Evolutionary conservation across 2,329 filamentous ascomycete genomes (phyloP), one percentile per base, ranked within the genome.

Genomic region (Didymella pomorum): DNA sequence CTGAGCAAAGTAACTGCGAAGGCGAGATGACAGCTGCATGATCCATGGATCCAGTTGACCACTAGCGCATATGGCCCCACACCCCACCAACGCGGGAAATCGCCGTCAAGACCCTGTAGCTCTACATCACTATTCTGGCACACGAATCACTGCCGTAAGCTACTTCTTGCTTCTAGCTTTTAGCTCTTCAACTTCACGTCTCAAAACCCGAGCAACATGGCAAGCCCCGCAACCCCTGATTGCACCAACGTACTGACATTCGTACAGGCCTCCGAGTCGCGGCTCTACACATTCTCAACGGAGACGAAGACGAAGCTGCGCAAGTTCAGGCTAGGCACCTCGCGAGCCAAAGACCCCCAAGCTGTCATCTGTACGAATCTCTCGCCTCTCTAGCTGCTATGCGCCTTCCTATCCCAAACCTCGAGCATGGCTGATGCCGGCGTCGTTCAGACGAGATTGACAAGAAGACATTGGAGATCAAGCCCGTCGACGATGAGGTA

Each of bases 321-420:
- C 78, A 98, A 97, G 80, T 99, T 99, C 81, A 91, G 95, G 49
- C 85, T 99, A 26, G 87, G 89, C 25, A 98, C 95, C 2, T 97
- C 93, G 31, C 84, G 95, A 65, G 88, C 92, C 51, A 94, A 89
- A 75, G 88, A 89, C 45, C 90, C 93, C 0, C 92, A 97, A 81
- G 95, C 93, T 61, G 88, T 96, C 62, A 96, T 99, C 69, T 98
- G 95, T 98, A 90, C 79, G 89, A 46, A 55, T 26, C 59, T 61
- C 55, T 48, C 46, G 50, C 41, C 18, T 46, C 20, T 26, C 16
- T 58, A 58, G 46, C 41, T 31, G 44, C 44, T 41, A 56, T 45
- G 46, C 44, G 46, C 50, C 45, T 21, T 14, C 37, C 23, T 33
- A 14, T 46, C 25, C 8, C 52, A 47, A 1, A 37, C 31, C 45